These are phyloP conservation scores for Carnegiea gigantea DNA, from an alignment of 179 eudicot genomes.

Conservation along the genomic window DNA sequence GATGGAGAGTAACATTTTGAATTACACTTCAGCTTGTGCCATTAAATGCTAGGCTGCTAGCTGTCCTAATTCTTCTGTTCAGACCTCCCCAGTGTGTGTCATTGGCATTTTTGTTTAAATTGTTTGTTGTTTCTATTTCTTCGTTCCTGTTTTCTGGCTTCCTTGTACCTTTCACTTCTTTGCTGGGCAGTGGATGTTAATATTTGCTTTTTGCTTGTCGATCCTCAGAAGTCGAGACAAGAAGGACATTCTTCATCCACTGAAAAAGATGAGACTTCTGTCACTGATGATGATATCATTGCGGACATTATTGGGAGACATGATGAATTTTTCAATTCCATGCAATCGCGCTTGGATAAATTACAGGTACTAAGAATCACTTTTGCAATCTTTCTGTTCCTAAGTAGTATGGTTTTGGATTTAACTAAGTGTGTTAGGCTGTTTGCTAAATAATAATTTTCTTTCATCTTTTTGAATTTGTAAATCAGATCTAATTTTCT, in stretches of 20 bases:
- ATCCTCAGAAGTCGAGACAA: constrained; percentile 39
- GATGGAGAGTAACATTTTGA: too few species aligned
- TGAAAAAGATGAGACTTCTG: constrained; percentile 46
- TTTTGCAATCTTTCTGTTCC: background rate
- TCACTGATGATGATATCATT: constrained; percentile 62
- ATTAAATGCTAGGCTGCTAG: background rate
- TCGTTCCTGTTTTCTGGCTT: constrained; percentile 15
- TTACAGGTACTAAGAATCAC: constrained; percentile 55
- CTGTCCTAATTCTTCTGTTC: background rate
- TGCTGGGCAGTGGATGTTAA: background rate
- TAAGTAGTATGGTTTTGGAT: background rate
- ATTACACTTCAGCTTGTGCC: background rate
- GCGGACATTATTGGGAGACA: constrained; percentile 69
- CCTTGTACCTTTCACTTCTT: constrained; percentile 6
- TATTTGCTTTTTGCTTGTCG: constrained; percentile 13
- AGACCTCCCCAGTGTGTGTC: background rate
- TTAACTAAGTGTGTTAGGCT: background rate
- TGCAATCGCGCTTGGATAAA: constrained; percentile 85
- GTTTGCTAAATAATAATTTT: background rate
- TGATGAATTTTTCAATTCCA: constrained; percentile 67
- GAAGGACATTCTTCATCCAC: constrained; percentile 40
- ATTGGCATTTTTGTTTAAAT: background rate
- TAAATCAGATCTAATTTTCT: background rate
- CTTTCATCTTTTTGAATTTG: background rate
- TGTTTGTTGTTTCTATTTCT: constrained; percentile 6